Base-by-base conservation (phyloP, 83 land plant genomes). In the Picea engelmannii region DNA sequence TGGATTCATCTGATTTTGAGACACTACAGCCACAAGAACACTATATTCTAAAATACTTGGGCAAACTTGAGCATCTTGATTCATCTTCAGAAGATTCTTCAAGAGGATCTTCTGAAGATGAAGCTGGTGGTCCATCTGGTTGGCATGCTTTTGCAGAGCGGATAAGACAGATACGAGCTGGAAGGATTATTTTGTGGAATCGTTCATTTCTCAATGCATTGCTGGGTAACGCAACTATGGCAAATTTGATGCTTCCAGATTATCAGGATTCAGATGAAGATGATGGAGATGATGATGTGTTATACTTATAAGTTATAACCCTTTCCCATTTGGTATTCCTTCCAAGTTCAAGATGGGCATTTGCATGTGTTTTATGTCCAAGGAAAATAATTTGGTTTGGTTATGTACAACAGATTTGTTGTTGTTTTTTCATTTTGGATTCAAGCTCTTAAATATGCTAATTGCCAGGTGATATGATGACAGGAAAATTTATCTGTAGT, bases 61-160 rank as follows among this genome's bases (percentile, higher is more conserved):
- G 47, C 15, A 44, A 52, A n/a, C 76, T 47, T 73, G 76, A 73
- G 58, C 59, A n/a, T 42, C 47, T 49, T 44, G 55, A n/a, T 44
- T 73, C 76, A 47, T 47, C 47, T 10, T 44, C 58, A 21, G 76
- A 44, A 52, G 76, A 73, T 44, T 73, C 59, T n/a, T 73, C 76
- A 10, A 73, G 24, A 73, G 58, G 55, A 73, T 73, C 76, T 73
- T 52, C 42, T 23, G 79, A 81, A 44, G 69, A 80, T 64, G 82
- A 81, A 59, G 27, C 62, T n/a, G 79, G 64, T 13, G 76, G 58
- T 18, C 58, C 84, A 12, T 83, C 84, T 58, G 65, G 83, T 17
- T 81, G 85, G 84, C 83, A 76, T 61, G 52, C 88, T 9, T 74
- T 86, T 66, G 86, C 90, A 12, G 52, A 82, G 6, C 79, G 88